These are phyloP conservation scores for Aspergillus phoenicis DNA, from an alignment of 2,329 filamentous ascomycete genomes.

Conservation along the genomic window DNA sequence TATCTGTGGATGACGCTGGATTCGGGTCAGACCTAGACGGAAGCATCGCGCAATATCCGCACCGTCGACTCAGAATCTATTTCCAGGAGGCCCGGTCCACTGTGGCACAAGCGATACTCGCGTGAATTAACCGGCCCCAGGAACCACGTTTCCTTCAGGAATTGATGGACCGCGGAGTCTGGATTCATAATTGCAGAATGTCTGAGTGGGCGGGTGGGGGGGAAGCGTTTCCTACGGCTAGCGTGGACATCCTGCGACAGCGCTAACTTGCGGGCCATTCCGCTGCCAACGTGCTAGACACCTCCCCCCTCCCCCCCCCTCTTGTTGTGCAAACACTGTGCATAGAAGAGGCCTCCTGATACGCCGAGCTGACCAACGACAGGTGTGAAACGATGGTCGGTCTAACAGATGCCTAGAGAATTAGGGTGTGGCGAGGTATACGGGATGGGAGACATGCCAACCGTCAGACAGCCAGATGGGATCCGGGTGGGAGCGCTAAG, in stretches of 20 bases:
- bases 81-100: background rate
- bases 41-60: conserved; percentile 2
- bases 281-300: conserved; percentile 1
- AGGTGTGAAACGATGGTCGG: background rate
- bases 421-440: background rate
- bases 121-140: background rate
- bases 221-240: background rate
- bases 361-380: background rate
- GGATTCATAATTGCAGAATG: background rate
- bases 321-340: background rate
- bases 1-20: conserved; percentile 9
- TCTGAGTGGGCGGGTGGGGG: background rate
- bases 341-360: background rate
- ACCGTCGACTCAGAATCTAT: conserved; percentile 1
- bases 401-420: background rate
- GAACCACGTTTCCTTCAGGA: conserved; percentile 9
- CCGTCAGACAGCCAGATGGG: background rate
- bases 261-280: conserved; percentile 4
- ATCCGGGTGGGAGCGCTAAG: conserved; percentile 1
- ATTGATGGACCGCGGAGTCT: background rate
- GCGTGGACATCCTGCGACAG: background rate
- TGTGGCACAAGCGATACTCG: background rate
- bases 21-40: background rate
- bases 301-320: background rate
- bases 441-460: background rate